Conservation (phyloP, 306 rosid species). For the Vachellia pachyceras region DNA sequence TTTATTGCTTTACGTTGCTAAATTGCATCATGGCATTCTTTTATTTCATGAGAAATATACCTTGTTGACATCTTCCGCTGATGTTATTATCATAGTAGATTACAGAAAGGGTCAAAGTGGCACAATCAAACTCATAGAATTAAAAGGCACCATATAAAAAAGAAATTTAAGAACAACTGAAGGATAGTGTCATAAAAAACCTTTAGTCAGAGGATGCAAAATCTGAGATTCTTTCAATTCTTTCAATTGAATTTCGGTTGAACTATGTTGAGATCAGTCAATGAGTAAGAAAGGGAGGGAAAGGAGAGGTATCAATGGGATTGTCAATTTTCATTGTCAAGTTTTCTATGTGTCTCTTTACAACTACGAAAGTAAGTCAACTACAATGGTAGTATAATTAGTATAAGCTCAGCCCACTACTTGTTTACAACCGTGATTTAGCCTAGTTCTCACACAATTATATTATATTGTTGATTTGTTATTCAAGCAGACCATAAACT, state of each 20-base stretch:
- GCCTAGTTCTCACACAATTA: background rate
- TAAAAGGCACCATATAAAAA: slow-evolving; percentile 24
- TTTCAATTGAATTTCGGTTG: background rate
- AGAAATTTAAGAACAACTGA: slow-evolving; percentile 22
- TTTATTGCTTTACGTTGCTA: slow-evolving; percentile 8
- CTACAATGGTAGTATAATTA: background rate
- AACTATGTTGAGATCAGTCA: background rate
- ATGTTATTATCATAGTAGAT: background rate
- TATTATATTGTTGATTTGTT: background rate
- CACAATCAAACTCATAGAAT: background rate
- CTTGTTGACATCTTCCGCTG: slow-evolving; percentile 10
- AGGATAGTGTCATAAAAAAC: slow-evolving; percentile 12
- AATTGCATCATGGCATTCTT: slow-evolving; percentile 13
- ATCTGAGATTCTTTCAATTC: background rate
- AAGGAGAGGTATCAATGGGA: background rate
- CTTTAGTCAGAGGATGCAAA: slow-evolving; percentile 1
- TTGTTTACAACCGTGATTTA: background rate
- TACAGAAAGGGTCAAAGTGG: slow-evolving; percentile 22
- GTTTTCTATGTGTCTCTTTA: background rate
- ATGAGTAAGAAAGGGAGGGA: background rate
- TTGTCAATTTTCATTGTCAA: background rate
- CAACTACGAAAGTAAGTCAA: background rate
- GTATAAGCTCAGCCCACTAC: background rate
- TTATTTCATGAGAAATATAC: slow-evolving; percentile 29
- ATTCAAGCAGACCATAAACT: background rate